A percentile compares a stretch with the other conserved stretches of the same genome.
phyloP scores from a whole-genome alignment of 2,329 filamentous ascomycete species.

The Teratosphaeriaceae sp. region DNA sequence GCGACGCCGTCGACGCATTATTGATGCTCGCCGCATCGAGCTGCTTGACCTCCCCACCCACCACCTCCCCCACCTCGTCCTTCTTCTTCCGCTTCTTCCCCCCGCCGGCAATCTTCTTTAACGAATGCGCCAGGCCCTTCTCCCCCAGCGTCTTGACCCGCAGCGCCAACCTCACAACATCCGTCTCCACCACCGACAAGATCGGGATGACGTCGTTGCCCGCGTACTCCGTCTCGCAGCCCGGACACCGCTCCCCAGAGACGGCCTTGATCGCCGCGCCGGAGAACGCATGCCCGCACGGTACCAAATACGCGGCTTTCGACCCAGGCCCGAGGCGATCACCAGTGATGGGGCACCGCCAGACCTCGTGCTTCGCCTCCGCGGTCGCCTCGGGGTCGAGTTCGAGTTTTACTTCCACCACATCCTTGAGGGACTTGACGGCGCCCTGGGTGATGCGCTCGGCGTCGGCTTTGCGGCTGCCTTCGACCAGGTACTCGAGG shows the following conservation, averaged over 20 bases:
- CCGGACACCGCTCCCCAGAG: conserved; percentile 53
- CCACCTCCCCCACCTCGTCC: conserved; percentile 19
- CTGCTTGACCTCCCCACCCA: conserved; percentile 14
- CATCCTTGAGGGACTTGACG: conserved; percentile 75
- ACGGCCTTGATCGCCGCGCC: conserved; percentile 67
- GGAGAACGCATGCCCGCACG: conserved; percentile 91
- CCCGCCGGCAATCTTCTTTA: conserved; percentile 67
- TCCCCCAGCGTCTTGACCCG: conserved; percentile 63
- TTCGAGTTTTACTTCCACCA: conserved; percentile 78
- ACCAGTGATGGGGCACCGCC: conserved; percentile 80
- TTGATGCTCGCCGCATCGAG: conserved; percentile 67
- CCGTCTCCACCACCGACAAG: conserved; percentile 62
- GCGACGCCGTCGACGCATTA: conserved; percentile 73
- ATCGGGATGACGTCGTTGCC: conserved; percentile 76
- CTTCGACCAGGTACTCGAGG: conserved; percentile 58
- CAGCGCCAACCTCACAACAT: conserved; percentile 60
- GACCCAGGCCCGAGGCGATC: conserved; percentile 75
- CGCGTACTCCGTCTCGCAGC: conserved; percentile 67
- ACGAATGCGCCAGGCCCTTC: conserved; percentile 70
- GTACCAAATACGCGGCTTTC: conserved; percentile 82
- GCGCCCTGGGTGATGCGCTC: conserved; percentile 54
- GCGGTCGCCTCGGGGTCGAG: conserved; percentile 40
- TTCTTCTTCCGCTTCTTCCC: conserved; percentile 70
- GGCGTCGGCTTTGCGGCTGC: conserved; percentile 51
- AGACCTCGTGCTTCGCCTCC: conserved; percentile 48